Base-by-base conservation (phyloP, 2,329 filamentous ascomycete genomes). In the Trichoderma sp. region DNA sequence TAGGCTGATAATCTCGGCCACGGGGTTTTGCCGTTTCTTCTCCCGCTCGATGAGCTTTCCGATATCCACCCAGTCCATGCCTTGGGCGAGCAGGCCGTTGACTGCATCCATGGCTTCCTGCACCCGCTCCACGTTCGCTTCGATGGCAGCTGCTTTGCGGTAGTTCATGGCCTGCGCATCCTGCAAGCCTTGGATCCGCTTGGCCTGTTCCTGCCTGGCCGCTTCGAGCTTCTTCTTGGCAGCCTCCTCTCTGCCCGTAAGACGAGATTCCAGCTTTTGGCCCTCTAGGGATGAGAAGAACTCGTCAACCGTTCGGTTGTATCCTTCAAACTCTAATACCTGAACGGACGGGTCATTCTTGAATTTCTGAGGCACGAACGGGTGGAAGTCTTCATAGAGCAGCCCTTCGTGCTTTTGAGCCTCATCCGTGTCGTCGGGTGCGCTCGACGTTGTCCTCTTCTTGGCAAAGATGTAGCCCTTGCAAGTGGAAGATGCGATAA, bases 41-140 rank as follows among this genome's bases (percentile, higher is more conserved):
- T 98, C 94, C 69, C 92, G 86, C 74, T 97, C 92, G 60, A 99
- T 91, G 67, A 99, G 79, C 66, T 90, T 90, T 10, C 86, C 92
- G 71, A 98, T 93, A 69, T 97, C 91, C 12, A 92, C 88, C 95
- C 95, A 99, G 72, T 99, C 95, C 93, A 98, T 98, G 12, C 94
- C 94, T 73, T 97, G 92, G 5, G 87, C 87, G 66, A 99, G 87
- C n/a, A 98, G 80, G 0, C 92, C 91, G 75, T 96, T 98, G 61
- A 99, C 89, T 3, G 95, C 93, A 74, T 93, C 91, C 75, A 93
- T 93, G 5, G 92, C 93, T 78, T 98, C 95, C 74, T 97, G 91
- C 0, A 98, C 93, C 58, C 93, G 86, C 73, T 96, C 92, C 1
- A 92, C 83, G 72, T 99, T 98, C 24, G 92, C 91, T 75, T 97